phyloP scores from a whole-genome alignment of 768 basidiomycete genomes.

The Thelephora aurantiotincta region DNA sequence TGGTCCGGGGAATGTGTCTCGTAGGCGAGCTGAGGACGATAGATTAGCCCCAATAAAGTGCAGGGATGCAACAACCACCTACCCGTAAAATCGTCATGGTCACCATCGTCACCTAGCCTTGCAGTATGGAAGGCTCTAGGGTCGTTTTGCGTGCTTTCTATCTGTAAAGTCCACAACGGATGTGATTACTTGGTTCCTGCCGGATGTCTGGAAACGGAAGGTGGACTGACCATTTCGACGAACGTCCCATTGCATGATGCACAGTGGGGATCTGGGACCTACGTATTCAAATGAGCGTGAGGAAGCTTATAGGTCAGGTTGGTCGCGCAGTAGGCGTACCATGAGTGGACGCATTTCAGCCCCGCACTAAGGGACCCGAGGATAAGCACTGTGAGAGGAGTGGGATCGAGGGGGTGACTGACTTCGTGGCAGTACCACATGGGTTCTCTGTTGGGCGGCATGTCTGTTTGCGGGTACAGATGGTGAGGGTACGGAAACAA shows the following conservation, averaged over 20 bases:
- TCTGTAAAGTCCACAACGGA: conserved; percentile 23
- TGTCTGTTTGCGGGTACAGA: conserved; percentile 1
- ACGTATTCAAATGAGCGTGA: neutral
- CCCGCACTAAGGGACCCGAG: conserved; percentile 42
- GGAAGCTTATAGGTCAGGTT: neutral
- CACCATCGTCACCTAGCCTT: conserved; percentile 15
- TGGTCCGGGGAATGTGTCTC: conserved; percentile 1
- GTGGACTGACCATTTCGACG: conserved; percentile 53
- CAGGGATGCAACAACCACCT: conserved; percentile 4
- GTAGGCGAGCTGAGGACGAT: neutral
- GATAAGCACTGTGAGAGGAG: conserved; percentile 1
- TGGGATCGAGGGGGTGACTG: conserved; percentile 4
- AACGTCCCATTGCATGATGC: conserved; percentile 72
- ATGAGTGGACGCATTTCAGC: conserved; percentile 82
- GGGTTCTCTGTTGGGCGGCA: conserved; percentile 36
- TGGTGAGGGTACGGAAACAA: conserved; percentile 6
- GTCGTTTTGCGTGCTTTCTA: conserved; percentile 64
- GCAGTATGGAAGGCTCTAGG: conserved; percentile 49
- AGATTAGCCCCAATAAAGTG: conserved; percentile 8
- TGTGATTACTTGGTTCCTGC: neutral
- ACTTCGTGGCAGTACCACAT: conserved; percentile 76
- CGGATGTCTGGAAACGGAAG: neutral
- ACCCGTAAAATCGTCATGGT: conserved; percentile 30
- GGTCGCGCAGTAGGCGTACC: conserved; percentile 26
- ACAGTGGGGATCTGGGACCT: conserved; percentile 77